Evolutionary conservation across 1,284 basidiomycete genomes (phyloP), one percentile per base, ranked within the genome.

Genomic region (Malassezia brasiliensis): DNA sequence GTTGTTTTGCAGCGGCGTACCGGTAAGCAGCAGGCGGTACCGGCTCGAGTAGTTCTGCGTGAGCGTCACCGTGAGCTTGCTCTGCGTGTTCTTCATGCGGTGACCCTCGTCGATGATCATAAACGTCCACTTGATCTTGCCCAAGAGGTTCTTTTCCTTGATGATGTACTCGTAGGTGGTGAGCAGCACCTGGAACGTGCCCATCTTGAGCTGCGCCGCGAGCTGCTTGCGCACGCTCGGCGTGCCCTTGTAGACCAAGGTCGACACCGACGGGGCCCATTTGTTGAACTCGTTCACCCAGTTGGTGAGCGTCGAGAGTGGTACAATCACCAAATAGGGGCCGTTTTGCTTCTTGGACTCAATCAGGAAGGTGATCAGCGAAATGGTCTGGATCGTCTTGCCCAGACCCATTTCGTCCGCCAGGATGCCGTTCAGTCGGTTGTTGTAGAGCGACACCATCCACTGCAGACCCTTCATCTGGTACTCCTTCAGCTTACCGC

Each of bases 41-140:
- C 88, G 85, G 32, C 89, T 90, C 68, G 86, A 84, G 76, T 98
- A 98, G 77, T 87, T 88, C 57, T 87, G 87, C 19, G 88, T 90
- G 34, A 99, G 82, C 0, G 93, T 98, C 75, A 90, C 85, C 2
- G 85, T 83, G 30, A 98, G 82, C 79, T 96, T 96, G 71, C 85
- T 87, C 77, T 96, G 88, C 0, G 93, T 91, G 76, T 98, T 98
- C 80, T 99, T 98, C 90, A 98, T 93, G 72, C 94, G 86, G 77
- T 98, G 94, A 72, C 94, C 94, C 81, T 75, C 74, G 61, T 75
- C 72, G 47, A 75, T 74, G 57, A 75, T 75, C 72, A 72, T 74
- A 56, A 72, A 69, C 8, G 67, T 65, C 72, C 72, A 74, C 56
- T 69, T 69, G 62, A 74, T 68, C 62, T 75, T 75, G 53, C 72